Evolutionary conservation across 192 early-diverging fungal species (phyloP), one percentile per base, ranked within the genome.

Genomic region (Cladochytrium replicatum): DNA sequence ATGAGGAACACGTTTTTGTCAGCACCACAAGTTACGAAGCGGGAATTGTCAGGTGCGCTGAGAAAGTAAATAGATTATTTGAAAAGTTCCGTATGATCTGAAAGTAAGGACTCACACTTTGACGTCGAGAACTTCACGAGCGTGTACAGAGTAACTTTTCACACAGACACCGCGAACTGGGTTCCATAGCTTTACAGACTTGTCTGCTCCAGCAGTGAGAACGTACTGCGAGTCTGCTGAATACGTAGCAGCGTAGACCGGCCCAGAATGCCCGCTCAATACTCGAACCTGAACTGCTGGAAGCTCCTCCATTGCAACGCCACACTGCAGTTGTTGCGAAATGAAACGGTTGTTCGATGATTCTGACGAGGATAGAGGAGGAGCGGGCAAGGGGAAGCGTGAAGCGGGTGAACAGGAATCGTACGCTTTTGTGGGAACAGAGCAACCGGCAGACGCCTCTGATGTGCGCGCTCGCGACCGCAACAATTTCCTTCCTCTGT

Each of bases 1-100:
- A 91, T 97, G 4, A 89, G 52, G 47, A 86, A 78, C 9, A 92
- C 85, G 3, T 81, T 55, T 22, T 82, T 78, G 59, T 96, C 93
- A 2, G 69, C 82, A 29, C 86, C 85, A 48, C 87, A 84, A 22
- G 87, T 86, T 22, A 80, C 84, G 54, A 99, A 76, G 21, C 60
- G 52, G 8, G 59, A 52, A 44, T 76, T 72, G 50, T 73, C 71
- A 1, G 56, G 39, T 2, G 54, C 57, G 7, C 52, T 55, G 41
- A 6, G 21, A 43, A 27, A 39, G 13, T 42, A 39, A 52, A 29
- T 9, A 23, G 26, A 48, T 7, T 5, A 17, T 28, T 19, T 46
- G 22, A 32, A 34, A 28, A 30, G 22, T 45, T 32, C 23, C 39
- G 0, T 29, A 28, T 30, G 25, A n/a, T 15, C 29, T 17, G 2